Evolutionary conservation across 2,329 filamentous ascomycete species (phyloP).

Genomic region (Colletotrichum lini): DNA sequence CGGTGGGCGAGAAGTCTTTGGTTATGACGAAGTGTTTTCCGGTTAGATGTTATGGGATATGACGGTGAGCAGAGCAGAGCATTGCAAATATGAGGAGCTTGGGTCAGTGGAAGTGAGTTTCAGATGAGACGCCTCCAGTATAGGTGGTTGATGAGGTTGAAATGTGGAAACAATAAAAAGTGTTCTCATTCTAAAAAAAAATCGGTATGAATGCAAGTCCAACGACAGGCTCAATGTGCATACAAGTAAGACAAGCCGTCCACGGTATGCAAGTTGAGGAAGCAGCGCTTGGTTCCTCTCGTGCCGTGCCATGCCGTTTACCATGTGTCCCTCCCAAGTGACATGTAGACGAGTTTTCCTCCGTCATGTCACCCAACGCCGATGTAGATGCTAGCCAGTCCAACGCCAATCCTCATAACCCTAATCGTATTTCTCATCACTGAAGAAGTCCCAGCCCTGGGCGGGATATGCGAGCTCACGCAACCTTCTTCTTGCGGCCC

Average conservation of each 20-base stretch:
- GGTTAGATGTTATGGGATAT: background rate
- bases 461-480: constrained; percentile 22
- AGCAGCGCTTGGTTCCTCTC: constrained; percentile 39
- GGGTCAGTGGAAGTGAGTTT: constrained; percentile 19
- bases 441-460: constrained; percentile 1
- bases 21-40: background rate
- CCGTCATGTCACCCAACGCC: constrained; percentile 46
- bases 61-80: too few species aligned
- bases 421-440: constrained; percentile 41
- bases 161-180: constrained; percentile 1
- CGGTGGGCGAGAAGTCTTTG: background rate
- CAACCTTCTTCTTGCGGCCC: constrained; percentile 66
- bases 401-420: constrained; percentile 46
- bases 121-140: constrained; percentile 22
- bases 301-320: constrained; percentile 22
- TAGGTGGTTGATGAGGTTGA: background rate
- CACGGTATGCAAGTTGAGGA: constrained; percentile 36
- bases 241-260: constrained; percentile 36
- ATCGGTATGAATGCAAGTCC: constrained; percentile 14
- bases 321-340: constrained; percentile 34
- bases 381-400: constrained; percentile 46
- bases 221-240: constrained; percentile 31
- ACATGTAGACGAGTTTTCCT: constrained; percentile 31
- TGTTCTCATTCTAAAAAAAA: constrained; percentile 25
- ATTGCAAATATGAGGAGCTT: background rate